phyloP scores from a whole-genome alignment of 1,284 basidiomycete genomes.

The Heliocybe sulcata region DNA sequence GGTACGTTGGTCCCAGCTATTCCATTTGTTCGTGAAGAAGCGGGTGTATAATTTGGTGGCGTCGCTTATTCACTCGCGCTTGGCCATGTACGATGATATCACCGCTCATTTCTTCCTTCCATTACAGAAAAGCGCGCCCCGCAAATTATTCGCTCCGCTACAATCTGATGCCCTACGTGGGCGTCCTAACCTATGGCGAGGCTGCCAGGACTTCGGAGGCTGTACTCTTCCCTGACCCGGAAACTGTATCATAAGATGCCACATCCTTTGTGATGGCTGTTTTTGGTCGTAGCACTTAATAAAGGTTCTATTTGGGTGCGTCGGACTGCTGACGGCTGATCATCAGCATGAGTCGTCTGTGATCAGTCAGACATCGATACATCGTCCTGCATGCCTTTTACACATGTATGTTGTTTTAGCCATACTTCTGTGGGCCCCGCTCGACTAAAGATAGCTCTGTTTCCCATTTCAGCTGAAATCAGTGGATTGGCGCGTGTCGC shows the following conservation, averaged over 20 bases:
- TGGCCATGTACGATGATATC: background rate
- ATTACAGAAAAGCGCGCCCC: constrained; percentile 49
- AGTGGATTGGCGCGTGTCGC: background rate
- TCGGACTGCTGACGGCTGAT: background rate
- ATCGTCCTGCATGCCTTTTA: background rate
- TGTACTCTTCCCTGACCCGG: constrained; percentile 36
- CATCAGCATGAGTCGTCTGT: background rate
- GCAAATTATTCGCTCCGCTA: constrained; percentile 77
- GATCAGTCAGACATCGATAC: background rate
- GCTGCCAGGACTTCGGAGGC: constrained; percentile 52
- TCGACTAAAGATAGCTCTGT: background rate
- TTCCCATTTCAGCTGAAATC: background rate
- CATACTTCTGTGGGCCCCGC: background rate
- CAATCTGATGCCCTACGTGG: constrained; percentile 89
- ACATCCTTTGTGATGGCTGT: background rate
- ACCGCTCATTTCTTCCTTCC: background rate
- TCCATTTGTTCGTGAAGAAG: background rate
- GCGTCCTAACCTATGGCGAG: constrained; percentile 70
- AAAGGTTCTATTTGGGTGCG: background rate
- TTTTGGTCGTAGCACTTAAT: too few relatives aligned
- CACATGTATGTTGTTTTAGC: background rate
- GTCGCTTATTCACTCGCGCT: background rate
- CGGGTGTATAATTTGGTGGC: too few relatives aligned
- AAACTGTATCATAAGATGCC: background rate
- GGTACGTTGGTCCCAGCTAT: constrained; percentile 44